These are phyloP conservation scores for Serendipita sp. DNA, from an alignment of 1,284 basidiomycete species.

Conservation along the genomic window DNA sequence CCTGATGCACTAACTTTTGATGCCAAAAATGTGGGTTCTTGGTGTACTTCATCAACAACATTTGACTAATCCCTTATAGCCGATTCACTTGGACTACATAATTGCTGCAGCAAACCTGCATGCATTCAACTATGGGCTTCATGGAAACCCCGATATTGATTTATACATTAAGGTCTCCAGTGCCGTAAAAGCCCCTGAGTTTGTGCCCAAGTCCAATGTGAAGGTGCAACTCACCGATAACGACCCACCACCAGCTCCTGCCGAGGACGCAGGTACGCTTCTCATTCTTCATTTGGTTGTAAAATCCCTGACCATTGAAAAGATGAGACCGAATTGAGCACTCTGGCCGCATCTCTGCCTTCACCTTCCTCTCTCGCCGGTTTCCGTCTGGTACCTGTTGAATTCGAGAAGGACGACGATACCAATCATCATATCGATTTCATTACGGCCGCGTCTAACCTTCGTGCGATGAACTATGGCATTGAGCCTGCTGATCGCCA, in stretches of 20 bases:
- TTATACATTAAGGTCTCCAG: conserved; percentile 78
- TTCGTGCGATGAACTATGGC: conserved; percentile 91
- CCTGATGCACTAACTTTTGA: conserved; percentile 87
- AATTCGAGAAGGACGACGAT: conserved; percentile 99
- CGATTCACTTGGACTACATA: conserved; percentile 80
- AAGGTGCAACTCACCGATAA: conserved; percentile 94
- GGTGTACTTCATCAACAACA: background rate
- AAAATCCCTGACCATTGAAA: conserved; percentile 6
- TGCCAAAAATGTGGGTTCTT: conserved; percentile 59
- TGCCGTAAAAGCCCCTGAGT: conserved; percentile 82
- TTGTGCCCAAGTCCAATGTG: conserved; percentile 82
- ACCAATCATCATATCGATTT: conserved; percentile 98
- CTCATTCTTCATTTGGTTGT: background rate
- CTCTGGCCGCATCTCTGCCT: conserved; percentile 59
- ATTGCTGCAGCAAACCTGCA: conserved; percentile 92
- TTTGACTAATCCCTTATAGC: conserved; percentile 28
- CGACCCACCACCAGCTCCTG: conserved; percentile 56
- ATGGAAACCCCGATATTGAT: conserved; percentile 71
- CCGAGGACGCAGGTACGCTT: conserved; percentile 18
- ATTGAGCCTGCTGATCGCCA: conserved; percentile 84
- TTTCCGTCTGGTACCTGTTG: conserved; percentile 86
- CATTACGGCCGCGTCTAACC: conserved; percentile 95
- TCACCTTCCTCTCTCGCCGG: conserved; percentile 82
- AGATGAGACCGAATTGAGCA: conserved; percentile 42
- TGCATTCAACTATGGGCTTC: conserved; percentile 95